Evolutionary conservation across 2,329 filamentous ascomycete genomes (phyloP), one percentile per base, ranked within the genome.

Genomic region (Stachybotrys chlorohalonatus): DNA sequence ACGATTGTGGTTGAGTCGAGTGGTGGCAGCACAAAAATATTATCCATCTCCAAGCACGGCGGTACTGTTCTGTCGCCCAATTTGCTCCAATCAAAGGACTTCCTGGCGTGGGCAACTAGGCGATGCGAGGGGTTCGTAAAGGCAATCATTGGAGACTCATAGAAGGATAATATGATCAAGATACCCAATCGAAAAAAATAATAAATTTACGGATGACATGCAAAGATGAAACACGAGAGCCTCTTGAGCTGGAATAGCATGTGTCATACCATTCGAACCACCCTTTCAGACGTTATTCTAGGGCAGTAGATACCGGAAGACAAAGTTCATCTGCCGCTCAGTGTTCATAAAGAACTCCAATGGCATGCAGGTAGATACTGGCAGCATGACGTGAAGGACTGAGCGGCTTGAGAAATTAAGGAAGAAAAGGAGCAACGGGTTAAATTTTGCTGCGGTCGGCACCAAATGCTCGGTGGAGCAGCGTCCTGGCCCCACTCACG

Each of bases 231-330:
- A 7, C 24, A 54, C 17, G n/a, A 46, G 42, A 46, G 49, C 24
- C 24, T 51, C 50, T 57, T 15, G 7, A 51, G 36, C 17, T 49
- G 52, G 49, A 30, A 53, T 54, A 52, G 63, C 64, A 76, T 89
- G 85, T 89, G 81, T 84, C 85, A 81, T 57, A 84, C 84, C 84
- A 84, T 86, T 89, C 87, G 87, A 90, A 86, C 87, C 78, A 84
- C 86, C 84, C 84, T 83, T 82, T 89, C 87, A 90, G 77, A 77
- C 70, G 72, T 73, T 73, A 85, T 82, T 90, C 86, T 80, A 88
- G 85, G 85, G 86, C 84, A 89, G 87, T 85, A 90, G 87, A 90
- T 90, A 90, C 87, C 85, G 85, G 85, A 83, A 78, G 86, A 82
- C 70, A 66, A 63, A 63, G 59, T 82, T 71, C 62, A 73, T 88